These are phyloP conservation scores for Dactylonectria macrodidyma DNA, from an alignment of 2,329 filamentous ascomycete genomes.

Conservation along the genomic window DNA sequence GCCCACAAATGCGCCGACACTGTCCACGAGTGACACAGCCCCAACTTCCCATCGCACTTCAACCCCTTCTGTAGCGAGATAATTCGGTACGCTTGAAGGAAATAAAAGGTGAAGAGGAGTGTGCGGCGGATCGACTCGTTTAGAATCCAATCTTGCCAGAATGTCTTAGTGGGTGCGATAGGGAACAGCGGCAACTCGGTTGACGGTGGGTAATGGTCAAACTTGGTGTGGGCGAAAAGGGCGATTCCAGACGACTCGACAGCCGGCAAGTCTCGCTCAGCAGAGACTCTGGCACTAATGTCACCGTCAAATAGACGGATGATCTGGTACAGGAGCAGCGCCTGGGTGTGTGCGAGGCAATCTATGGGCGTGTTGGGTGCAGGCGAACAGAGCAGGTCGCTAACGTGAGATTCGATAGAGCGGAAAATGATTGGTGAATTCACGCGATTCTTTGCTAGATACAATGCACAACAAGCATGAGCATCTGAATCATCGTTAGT, in stretches of 20 bases:
- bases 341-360: conserved; percentile 61
- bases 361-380: conserved; percentile 47
- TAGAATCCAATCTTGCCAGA: conserved; percentile 67
- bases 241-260: conserved; percentile 53
- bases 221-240: conserved; percentile 52
- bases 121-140: conserved; percentile 69
- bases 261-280: conserved; percentile 52
- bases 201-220: conserved; percentile 42
- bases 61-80: conserved; percentile 47
- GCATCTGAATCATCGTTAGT: conserved; percentile 58
- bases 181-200: conserved; percentile 51
- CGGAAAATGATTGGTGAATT: conserved; percentile 66
- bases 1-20: conserved; percentile 57
- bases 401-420: conserved; percentile 61
- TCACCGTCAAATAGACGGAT: conserved; percentile 67
- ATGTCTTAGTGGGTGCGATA: conserved; percentile 57
- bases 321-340: conserved; percentile 65
- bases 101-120: conserved; percentile 63
- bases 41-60: conserved; percentile 50
- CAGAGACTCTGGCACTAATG: conserved; percentile 57
- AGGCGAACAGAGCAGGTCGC: conserved; percentile 58
- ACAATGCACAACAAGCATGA: conserved; percentile 67
- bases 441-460: conserved; percentile 62
- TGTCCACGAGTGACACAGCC: conserved; percentile 56
- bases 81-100: conserved; percentile 56